phyloP scores from a whole-genome alignment of 208 protist species.

The Leishmania martiniquensis region DNA sequence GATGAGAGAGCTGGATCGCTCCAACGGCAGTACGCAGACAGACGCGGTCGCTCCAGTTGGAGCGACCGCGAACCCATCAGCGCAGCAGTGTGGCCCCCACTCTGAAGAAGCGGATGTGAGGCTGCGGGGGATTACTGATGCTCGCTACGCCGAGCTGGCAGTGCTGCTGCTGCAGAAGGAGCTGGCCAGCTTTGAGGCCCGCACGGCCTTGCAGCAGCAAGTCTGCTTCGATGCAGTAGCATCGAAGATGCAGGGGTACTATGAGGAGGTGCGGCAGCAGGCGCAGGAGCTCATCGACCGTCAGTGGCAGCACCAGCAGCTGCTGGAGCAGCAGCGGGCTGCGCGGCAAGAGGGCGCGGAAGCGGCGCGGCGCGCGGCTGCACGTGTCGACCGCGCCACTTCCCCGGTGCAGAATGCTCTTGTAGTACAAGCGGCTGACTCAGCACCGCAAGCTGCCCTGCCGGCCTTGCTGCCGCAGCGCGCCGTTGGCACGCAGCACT shows the following conservation, averaged over 20 bases:
- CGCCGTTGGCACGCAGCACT: conserved; percentile 21
- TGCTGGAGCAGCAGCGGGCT: conserved; percentile 3
- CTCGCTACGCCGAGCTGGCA: conserved; percentile 23
- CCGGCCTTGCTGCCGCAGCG: background rate
- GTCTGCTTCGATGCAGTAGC: conserved; percentile 7
- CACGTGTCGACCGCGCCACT: conserved; percentile 1
- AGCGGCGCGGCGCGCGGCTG: background rate
- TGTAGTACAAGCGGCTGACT: background rate
- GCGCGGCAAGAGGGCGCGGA: background rate
- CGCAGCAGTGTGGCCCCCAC: background rate
- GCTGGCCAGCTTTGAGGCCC: conserved; percentile 20
- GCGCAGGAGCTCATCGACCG: conserved; percentile 5
- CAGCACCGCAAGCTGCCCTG: background rate
- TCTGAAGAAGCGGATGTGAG: background rate
- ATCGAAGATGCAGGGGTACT: conserved; percentile 11
- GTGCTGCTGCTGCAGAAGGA: conserved; percentile 26
- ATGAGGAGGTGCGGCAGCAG: conserved; percentile 6
- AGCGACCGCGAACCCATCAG: background rate
- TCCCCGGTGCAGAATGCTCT: background rate
- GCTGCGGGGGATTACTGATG: background rate
- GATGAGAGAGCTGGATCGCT: background rate
- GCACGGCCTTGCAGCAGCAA: conserved; percentile 12
- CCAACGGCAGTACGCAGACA: background rate
- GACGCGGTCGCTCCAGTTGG: background rate
- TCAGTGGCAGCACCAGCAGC: conserved; percentile 7